Evolutionary conservation across 441 rosid genomes (phyloP).

Genomic region (Kokia cookei): DNA sequence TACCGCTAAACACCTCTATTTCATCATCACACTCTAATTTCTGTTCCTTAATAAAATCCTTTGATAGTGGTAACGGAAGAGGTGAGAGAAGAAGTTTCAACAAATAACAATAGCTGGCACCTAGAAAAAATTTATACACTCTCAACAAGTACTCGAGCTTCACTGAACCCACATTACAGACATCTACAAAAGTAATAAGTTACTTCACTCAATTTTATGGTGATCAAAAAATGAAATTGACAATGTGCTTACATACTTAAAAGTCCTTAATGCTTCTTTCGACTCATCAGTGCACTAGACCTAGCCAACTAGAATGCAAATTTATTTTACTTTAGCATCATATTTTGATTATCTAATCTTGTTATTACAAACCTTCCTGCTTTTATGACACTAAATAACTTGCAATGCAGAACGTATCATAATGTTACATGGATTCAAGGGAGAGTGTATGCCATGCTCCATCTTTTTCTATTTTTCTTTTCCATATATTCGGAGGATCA

Average conservation of each 20-base stretch:
- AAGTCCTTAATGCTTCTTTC: not conserved
- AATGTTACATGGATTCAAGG: not conserved
- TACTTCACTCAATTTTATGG: not conserved
- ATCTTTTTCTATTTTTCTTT: too few relatives aligned
- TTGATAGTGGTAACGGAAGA: not conserved
- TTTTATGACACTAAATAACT: not conserved
- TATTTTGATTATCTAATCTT: not conserved
- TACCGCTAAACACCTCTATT: not conserved
- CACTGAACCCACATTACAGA: not conserved
- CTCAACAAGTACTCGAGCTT: not conserved
- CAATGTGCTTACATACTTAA: not conserved
- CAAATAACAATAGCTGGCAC: not conserved
- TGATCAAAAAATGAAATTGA: not conserved
- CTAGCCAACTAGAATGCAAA: not conserved
- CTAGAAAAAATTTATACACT: not conserved
- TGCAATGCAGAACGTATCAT: not conserved
- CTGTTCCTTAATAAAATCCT: not conserved
- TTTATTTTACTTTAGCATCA: not conserved
- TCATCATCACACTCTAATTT: not conserved
- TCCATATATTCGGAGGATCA: too few relatives aligned
- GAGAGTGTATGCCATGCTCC: not conserved
- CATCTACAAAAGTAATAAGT: not conserved
- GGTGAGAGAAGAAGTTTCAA: not conserved
- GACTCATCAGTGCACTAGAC: not conserved
- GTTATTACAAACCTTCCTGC: not conserved